Evolutionary conservation across 495 filamentous ascomycete genomes (phyloP), one percentile per base, ranked within the genome.

Genomic region (Mycothermus thermophilus): DNA sequence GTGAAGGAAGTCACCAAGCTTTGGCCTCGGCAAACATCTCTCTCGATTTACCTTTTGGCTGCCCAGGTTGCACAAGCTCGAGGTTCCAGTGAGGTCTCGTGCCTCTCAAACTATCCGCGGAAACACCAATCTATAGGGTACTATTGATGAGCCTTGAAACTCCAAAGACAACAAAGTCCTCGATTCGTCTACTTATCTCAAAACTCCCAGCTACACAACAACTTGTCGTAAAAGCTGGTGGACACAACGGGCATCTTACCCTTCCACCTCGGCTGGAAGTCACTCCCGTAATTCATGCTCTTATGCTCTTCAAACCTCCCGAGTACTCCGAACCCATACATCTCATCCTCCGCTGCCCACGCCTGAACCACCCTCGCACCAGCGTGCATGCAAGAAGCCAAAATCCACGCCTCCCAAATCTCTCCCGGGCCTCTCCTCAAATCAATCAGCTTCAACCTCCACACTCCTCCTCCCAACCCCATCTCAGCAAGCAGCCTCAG

Each of bases 211-310:
- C 86, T 43, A 58, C 79, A 92, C 11, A 93, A 44, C 37, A 80
- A 57, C 45, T 67, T 72, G 59, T 93, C 85, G 51, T 94, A 94
- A 49, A 94, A 94, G 58, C 86, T 94, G 15, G 82, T 87, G 17
- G 80, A 86, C 8, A 92, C 66, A 43, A 74, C 66, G 3, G 68
- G 48, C 30, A 71, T 34, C 10, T 38, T 52, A 17, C 35, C 41
- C 38, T 40, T 40, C 18, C 24, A 30, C 16, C 40, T 46, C 10
- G 65, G 59, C 57, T 77, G 74, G 18, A 80, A 70, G 61, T 85
- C 84, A 41, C 81, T 80, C 10, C 78, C 88, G 55, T 97, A 97
- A 47, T 88, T 90, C 88, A 96, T 93, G 52, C 85, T 94, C 60
- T 83, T 63, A 58, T 95, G 84, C 53, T 86, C 83, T 37, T 80